Conservation (phyloP, 495 filamentous ascomycete species). For the Penicillium parvum region DNA sequence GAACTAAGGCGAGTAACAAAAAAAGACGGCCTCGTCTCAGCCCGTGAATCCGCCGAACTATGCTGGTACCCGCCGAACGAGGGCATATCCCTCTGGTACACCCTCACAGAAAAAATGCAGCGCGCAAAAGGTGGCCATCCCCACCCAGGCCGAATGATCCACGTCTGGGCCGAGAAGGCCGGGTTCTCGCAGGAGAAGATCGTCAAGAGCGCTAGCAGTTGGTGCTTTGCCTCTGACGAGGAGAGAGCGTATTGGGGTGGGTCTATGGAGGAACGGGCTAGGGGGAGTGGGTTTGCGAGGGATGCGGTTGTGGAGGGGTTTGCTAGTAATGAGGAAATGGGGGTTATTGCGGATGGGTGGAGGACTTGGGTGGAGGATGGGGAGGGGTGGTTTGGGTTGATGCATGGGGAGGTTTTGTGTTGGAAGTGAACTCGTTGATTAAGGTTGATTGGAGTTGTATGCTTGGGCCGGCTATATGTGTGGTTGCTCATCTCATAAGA, state of each 20-base stretch:
- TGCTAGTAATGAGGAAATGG: conserved; percentile 35
- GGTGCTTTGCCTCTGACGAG: conserved; percentile 43
- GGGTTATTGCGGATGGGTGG: conserved; percentile 39
- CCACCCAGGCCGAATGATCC: conserved; percentile 42
- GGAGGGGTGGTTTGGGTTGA: conserved; percentile 48
- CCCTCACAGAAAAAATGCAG: conserved; percentile 30
- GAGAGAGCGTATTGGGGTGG: conserved; percentile 47
- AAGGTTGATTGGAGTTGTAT: no score
- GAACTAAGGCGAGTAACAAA: conserved; percentile 51
- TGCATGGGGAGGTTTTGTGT: conserved; percentile 53
- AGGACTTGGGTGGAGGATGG: conserved; percentile 39
- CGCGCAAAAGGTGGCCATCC: conserved; percentile 40
- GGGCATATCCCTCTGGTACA: conserved; percentile 38
- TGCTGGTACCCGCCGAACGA: conserved; percentile 46
- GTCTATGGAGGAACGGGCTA: conserved; percentile 40
- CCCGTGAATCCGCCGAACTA: conserved; percentile 41
- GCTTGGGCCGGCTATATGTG: no score
- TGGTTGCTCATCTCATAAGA: no score
- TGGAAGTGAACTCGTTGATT: no score
- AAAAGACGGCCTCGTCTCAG: conserved; percentile 50
- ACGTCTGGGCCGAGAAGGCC: conserved; percentile 46
- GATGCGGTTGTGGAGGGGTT: conserved; percentile 34
- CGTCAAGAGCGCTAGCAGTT: conserved; percentile 35
- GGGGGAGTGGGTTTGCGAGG: conserved; percentile 36
- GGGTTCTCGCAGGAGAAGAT: conserved; percentile 39